A percentile compares a stretch with the other conserved stretches of the same genome.
Conservation (phyloP, 139 green algal genomes). For the Auxenochlorella protothecoides region DNA sequence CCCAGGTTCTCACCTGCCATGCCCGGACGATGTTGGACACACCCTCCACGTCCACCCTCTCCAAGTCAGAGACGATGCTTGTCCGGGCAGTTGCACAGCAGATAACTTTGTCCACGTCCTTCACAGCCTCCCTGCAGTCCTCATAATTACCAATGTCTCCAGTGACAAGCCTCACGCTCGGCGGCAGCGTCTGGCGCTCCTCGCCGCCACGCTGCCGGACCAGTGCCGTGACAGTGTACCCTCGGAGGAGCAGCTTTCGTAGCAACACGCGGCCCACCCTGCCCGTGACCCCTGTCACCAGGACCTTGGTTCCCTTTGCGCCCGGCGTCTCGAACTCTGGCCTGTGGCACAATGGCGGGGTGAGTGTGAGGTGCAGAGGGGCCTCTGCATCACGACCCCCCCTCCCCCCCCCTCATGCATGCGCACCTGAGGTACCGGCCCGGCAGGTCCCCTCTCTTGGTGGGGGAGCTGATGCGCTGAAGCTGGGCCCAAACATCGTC, state of each 20-base stretch:
- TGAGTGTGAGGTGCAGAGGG: neutral
- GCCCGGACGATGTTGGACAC: constrained; percentile 49
- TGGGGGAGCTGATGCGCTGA: constrained; percentile 26
- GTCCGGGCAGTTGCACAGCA: constrained; percentile 54
- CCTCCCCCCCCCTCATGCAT: constrained; percentile 1
- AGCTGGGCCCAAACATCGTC: constrained; percentile 77
- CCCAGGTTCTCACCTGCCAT: constrained; percentile 35
- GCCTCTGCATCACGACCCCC: neutral
- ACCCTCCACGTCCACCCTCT: constrained; percentile 56
- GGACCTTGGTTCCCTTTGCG: constrained; percentile 74
- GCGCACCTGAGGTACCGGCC: constrained; percentile 21
- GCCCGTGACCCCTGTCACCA: constrained; percentile 90
- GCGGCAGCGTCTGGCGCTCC: constrained; percentile 45
- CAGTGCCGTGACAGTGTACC: constrained; percentile 79
- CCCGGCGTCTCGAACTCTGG: constrained; percentile 54
- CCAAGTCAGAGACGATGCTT: constrained; percentile 53
- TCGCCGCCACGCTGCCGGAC: constrained; percentile 37
- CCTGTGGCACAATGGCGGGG: neutral
- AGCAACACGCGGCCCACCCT: constrained; percentile 82
- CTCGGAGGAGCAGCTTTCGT: constrained; percentile 91
- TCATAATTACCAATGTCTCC: constrained; percentile 77
- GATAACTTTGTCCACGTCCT: constrained; percentile 86
- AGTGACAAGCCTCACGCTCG: constrained; percentile 61
- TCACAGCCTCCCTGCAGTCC: constrained; percentile 59
- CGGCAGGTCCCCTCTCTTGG: constrained; percentile 21